phyloP scores from a whole-genome alignment of 192 early-diverging fungal genomes.

The Podila minutissima region DNA sequence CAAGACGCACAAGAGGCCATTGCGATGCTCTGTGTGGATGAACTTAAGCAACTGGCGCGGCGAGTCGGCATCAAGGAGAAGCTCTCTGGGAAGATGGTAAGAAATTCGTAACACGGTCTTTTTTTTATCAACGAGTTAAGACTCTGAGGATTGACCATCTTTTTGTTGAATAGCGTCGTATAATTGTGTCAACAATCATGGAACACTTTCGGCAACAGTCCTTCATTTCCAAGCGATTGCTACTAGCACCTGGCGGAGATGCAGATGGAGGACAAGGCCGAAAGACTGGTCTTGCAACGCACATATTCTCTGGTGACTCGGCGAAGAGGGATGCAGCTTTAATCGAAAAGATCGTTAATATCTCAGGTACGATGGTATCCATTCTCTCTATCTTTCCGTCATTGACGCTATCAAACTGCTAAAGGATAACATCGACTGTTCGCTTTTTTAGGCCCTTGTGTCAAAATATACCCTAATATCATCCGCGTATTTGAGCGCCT shows the following conservation, averaged over 20 bases:
- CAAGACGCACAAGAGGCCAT: constrained; percentile 25
- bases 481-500: constrained; percentile 52
- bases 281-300: constrained; percentile 30
- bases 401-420: no score
- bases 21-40: constrained; percentile 29
- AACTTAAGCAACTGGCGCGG: constrained; percentile 44
- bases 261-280: constrained; percentile 12
- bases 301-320: constrained; percentile 29
- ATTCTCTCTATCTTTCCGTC: background rate
- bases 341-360: constrained; percentile 32
- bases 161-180: constrained; percentile 13
- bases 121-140: background rate
- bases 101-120: background rate
- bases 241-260: constrained; percentile 28
- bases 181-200: constrained; percentile 14
- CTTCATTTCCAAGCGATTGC: constrained; percentile 30
- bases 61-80: constrained; percentile 19
- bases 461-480: constrained; percentile 41
- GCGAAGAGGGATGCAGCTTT: constrained; percentile 33
- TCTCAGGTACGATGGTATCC: constrained; percentile 19
- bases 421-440: background rate
- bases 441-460: constrained; percentile 40
- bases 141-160: background rate
- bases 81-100: constrained; percentile 28
- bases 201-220: constrained; percentile 49